Evolutionary conservation across 2,329 filamentous ascomycete species (phyloP).

Genomic region (Fusarium buxicola): DNA sequence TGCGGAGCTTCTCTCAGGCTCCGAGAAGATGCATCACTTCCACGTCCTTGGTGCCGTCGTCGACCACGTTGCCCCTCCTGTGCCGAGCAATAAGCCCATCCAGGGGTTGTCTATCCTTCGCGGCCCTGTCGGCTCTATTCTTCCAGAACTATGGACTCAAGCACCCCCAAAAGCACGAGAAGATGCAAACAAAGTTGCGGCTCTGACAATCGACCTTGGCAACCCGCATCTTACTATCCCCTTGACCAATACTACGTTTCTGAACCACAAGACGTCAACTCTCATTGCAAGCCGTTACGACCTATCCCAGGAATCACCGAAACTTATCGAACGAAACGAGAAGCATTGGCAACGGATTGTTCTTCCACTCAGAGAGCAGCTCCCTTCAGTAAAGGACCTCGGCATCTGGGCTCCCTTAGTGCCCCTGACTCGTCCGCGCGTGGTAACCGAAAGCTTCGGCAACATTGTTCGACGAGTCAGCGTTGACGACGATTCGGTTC

Average conservation of each 20-base stretch:
- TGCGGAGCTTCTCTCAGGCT: constrained; percentile 60
- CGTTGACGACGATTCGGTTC: constrained; percentile 58
- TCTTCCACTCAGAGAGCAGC: constrained; percentile 39
- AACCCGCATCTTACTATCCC: constrained; percentile 65
- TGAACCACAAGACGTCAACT: constrained; percentile 73
- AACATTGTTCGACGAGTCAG: constrained; percentile 80
- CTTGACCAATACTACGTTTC: constrained; percentile 82
- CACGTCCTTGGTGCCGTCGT: constrained; percentile 66
- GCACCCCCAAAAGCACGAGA: constrained; percentile 42
- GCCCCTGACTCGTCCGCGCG: constrained; percentile 71
- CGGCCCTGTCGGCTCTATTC: constrained; percentile 53
- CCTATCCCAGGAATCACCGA: constrained; percentile 34
- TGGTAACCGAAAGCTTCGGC: constrained; percentile 74
- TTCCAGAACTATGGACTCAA: constrained; percentile 60
- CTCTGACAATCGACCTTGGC: constrained; percentile 56
- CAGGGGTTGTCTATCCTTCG: constrained; percentile 66
- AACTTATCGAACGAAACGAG: constrained; percentile 46
- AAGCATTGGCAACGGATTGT: constrained; percentile 56
- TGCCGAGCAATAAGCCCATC: constrained; percentile 46
- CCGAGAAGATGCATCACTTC: constrained; percentile 52
- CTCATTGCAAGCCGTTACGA: constrained; percentile 57
- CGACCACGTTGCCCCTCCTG: constrained; percentile 61
- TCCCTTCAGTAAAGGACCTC: constrained; percentile 39
- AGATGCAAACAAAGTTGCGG: constrained; percentile 53
- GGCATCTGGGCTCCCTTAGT: constrained; percentile 62